Evolutionary conservation across 768 basidiomycete genomes (phyloP).

Genomic region (Naematelia encephala): DNA sequence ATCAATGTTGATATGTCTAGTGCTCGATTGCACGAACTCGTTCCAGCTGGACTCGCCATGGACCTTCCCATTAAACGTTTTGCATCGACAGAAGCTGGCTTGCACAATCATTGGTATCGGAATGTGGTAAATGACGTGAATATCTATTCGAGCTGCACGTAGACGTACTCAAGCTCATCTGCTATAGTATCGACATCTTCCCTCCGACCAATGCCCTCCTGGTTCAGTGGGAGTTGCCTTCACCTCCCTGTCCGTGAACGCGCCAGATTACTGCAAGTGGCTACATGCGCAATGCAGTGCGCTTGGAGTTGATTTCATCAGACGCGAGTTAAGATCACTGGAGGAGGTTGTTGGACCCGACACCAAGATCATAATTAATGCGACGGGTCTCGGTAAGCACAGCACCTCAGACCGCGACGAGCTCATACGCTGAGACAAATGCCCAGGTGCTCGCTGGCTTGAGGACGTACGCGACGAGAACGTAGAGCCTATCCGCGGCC

Average conservation of each 20-base stretch:
- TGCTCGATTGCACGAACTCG: slow-evolving; percentile 2
- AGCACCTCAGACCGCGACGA: too few species aligned
- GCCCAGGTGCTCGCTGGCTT: neutral
- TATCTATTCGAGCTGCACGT: neutral
- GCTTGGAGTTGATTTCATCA: slow-evolving; percentile 1
- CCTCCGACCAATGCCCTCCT: neutral
- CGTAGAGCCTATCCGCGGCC: neutral
- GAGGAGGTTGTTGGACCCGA: neutral
- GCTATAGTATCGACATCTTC: neutral
- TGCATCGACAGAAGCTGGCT: slow-evolving; percentile 4
- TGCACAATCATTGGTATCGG: slow-evolving; percentile 10
- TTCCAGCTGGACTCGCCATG: slow-evolving; percentile 7
- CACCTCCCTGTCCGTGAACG: slow-evolving; percentile 5
- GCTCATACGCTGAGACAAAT: neutral
- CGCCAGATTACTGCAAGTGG: slow-evolving; percentile 1
- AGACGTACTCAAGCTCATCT: neutral
- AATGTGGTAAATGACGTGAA: slow-evolving; percentile 1
- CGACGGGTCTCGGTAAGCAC: neutral
- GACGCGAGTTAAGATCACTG: neutral
- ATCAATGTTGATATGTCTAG: neutral
- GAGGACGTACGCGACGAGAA: slow-evolving; percentile 3
- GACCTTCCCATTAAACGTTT: slow-evolving; percentile 4
- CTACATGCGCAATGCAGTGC: neutral
- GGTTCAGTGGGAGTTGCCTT: slow-evolving; percentile 3
- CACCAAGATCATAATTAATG: slow-evolving; percentile 1